These are phyloP conservation scores for Phoenix roebelenii DNA, from an alignment of 176 grass and related monocot genomes.

Conservation along the genomic window DNA sequence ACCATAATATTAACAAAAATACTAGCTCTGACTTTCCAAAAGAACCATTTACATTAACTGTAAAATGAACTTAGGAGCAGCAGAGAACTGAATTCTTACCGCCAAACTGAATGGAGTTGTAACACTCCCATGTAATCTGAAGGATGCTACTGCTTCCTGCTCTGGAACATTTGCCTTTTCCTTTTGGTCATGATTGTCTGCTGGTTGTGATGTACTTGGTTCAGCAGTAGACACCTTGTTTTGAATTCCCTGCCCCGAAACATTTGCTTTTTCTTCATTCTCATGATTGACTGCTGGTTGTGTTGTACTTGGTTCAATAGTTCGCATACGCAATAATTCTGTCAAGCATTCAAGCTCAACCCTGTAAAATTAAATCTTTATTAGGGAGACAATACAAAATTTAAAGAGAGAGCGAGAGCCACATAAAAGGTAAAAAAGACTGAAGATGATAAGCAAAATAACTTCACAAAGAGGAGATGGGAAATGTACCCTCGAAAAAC, in stretches of 20 bases:
- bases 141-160: slow-evolving; percentile 4
- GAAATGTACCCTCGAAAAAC: too few species aligned
- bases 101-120: slow-evolving; percentile 13
- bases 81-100: slow-evolving; percentile 26
- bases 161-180: slow-evolving; percentile 12
- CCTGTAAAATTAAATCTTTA: slow-evolving; percentile 21
- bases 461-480: too few species aligned
- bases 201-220: too few species aligned
- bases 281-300: slow-evolving; percentile 6
- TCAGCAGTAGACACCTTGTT: neutral
- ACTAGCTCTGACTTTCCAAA: neutral
- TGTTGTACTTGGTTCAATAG: slow-evolving; percentile 31
- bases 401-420: too few species aligned
- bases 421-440: too few species aligned
- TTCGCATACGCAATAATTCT: slow-evolving; percentile 55
- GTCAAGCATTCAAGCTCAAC: slow-evolving; percentile 57
- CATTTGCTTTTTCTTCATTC: slow-evolving; percentile 17
- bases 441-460: too few species aligned
- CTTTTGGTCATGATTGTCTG: too few species aligned
- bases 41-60: neutral
- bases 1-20: neutral
- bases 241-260: neutral
- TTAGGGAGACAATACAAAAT: too few species aligned
- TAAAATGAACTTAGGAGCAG: slow-evolving; percentile 9
- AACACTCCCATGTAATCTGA: slow-evolving; percentile 14